Evolutionary conservation across 2,329 filamentous ascomycete species (phyloP), one percentile per base, ranked within the genome.

Genomic region (Aspergillus sp.): DNA sequence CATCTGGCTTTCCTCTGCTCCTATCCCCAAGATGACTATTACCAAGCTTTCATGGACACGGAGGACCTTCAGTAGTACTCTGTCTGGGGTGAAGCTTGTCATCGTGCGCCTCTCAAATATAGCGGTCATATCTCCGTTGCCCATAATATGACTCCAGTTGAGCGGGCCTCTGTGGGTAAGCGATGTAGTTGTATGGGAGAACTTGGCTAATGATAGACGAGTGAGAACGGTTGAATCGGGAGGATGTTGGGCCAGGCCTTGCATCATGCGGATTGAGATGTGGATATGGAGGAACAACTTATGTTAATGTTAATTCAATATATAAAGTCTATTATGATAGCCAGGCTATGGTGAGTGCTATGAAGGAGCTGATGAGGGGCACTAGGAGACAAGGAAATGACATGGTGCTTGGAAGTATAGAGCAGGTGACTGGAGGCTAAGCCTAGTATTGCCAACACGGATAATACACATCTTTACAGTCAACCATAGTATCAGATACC

Each of bases 141-240:
- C 74, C 21, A 74, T 72, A 5, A 80, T 64, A 70, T 81, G 79
- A 47, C 68, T 78, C 79, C 79, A 81, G 32, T 69, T 72, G n/a
- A 81, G 63, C 5, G 77, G 77, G 19, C 72, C 75, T 30, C 69
- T 71, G 55, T 76, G 73, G 17, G 74, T 71, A 36, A 71, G 61
- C 12, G 75, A 69, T 4, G 74, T 75, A 5, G 74, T 79, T 15
- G 79, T 75, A 64, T 79, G 75, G 19, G 79, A 81, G 66, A 80
- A 81, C 59, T 81, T 81, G n/a, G 71, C 70, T 13, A 77, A 67
- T 8, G 69, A 60, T 28, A 77, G 61, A 57, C 68, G 70, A 32
- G 67, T 64, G 19, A 68, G 55, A 12, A 65, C 57, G 4, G 62
- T 63, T 15, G 21, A 39, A 7, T 60, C 59, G 6, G 62, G 61